Evolutionary conservation across 129 eudicot species (phyloP).

Genomic region (Tagetes patula): DNA sequence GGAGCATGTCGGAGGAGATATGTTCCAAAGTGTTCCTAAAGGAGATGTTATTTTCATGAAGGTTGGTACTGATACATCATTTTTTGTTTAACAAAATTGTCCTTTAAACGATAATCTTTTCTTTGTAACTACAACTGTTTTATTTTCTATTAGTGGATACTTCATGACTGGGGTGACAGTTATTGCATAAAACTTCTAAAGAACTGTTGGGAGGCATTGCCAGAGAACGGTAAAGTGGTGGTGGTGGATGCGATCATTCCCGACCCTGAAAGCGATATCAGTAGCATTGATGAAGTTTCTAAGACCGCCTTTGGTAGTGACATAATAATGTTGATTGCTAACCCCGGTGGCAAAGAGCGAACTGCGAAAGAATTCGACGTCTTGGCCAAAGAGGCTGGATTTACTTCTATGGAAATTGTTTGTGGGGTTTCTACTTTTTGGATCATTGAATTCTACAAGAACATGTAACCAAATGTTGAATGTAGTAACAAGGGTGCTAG

Average conservation of each 20-base stretch:
- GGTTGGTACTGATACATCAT: slow-evolving; percentile 11
- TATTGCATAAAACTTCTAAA: slow-evolving; percentile 40
- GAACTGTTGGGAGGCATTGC: slow-evolving; percentile 39
- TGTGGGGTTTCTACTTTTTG: slow-evolving; percentile 24
- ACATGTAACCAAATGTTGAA: background rate
- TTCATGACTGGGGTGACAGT: slow-evolving; percentile 49
- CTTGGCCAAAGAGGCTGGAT: slow-evolving; percentile 41
- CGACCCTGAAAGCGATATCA: slow-evolving; percentile 26
- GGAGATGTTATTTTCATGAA: slow-evolving; percentile 44
- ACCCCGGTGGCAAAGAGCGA: slow-evolving; percentile 46
- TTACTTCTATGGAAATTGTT: slow-evolving; percentile 16
- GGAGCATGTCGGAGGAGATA: slow-evolving; percentile 40
- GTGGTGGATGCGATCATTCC: slow-evolving; percentile 40
- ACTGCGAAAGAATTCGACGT: slow-evolving; percentile 29
- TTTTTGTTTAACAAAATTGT: background rate
- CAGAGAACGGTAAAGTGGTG: slow-evolving; percentile 40
- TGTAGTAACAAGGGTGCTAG: background rate
- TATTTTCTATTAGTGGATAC: slow-evolving; percentile 37
- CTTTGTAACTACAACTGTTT: background rate
- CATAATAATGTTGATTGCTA: slow-evolving; percentile 35
- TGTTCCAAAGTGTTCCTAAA: slow-evolving; percentile 41
- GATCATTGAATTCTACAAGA: slow-evolving; percentile 45
- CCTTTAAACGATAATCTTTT: background rate
- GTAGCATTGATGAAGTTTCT: slow-evolving; percentile 7
- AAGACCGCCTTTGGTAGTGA: slow-evolving; percentile 21